phyloP scores from a whole-genome alignment of 2,329 filamentous ascomycete genomes.

The Lachnellula suecica region DNA sequence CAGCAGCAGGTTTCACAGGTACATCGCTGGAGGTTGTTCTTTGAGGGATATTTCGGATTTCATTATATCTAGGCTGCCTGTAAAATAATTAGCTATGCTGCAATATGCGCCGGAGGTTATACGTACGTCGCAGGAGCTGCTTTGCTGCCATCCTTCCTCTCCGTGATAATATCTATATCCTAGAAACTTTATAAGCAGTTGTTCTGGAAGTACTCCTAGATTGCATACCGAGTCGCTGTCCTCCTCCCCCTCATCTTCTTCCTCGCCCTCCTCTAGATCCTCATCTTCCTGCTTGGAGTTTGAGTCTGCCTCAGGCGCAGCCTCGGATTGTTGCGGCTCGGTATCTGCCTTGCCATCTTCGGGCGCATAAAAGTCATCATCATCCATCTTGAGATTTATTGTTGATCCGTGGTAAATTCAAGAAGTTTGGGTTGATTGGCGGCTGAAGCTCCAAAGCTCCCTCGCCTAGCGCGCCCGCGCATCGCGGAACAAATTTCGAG shows the following conservation, averaged over 20 bases:
- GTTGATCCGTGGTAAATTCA: too few species aligned
- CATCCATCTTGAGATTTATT: slow-evolving; percentile 51
- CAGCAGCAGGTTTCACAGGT: slow-evolving; percentile 41
- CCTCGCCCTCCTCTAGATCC: slow-evolving; percentile 63
- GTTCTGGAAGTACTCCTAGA: background rate
- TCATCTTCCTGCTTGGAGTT: slow-evolving; percentile 42
- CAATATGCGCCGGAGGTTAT: background rate
- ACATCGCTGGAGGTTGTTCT: slow-evolving; percentile 53
- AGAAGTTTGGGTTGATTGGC: background rate
- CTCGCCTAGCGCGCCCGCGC: slow-evolving; percentile 20
- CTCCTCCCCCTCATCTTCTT: slow-evolving; percentile 60
- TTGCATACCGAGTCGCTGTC: slow-evolving; percentile 51
- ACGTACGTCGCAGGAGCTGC: slow-evolving; percentile 58
- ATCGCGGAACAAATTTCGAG: slow-evolving; percentile 9
- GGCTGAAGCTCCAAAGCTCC: slow-evolving; percentile 14
- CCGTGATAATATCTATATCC: slow-evolving; percentile 69
- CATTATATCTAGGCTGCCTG: slow-evolving; percentile 62
- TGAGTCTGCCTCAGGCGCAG: slow-evolving; percentile 26
- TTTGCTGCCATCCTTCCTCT: slow-evolving; percentile 63
- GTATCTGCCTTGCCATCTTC: slow-evolving; percentile 44
- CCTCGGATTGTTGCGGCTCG: slow-evolving; percentile 21
- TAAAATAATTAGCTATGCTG: slow-evolving; percentile 14
- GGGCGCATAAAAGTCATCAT: slow-evolving; percentile 65
- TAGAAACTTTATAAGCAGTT: slow-evolving; percentile 30
- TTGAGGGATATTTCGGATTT: slow-evolving; percentile 65